Percentiles rank a stretch among this genome's conserved stretches.
Evolutionary conservation across 768 basidiomycete species (phyloP).

Genomic region (Paxillus involutus): DNA sequence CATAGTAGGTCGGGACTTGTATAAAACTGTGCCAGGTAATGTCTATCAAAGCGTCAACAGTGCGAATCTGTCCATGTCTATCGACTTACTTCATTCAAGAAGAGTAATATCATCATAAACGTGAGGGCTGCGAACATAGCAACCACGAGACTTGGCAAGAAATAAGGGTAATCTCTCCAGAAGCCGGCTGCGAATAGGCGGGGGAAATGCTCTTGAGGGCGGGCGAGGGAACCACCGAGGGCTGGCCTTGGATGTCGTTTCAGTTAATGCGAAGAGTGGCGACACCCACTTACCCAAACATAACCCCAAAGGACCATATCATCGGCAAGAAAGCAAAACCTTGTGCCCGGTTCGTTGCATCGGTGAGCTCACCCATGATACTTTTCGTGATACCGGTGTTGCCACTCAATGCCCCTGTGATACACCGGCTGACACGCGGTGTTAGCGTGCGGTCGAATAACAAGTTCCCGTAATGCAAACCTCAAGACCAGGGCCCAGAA

Average conservation of each 20-base stretch:
- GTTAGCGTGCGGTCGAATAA: no score
- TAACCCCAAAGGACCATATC: conserved; percentile 19
- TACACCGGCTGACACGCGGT: conserved; percentile 39
- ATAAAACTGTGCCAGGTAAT: neutral
- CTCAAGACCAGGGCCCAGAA: conserved; percentile 59
- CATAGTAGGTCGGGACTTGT: neutral
- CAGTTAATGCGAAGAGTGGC: neutral
- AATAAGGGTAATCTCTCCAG: conserved; percentile 54
- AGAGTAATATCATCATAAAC: conserved; percentile 41
- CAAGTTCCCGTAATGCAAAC: conserved; percentile 8
- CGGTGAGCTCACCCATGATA: conserved; percentile 61
- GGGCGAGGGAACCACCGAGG: conserved; percentile 58
- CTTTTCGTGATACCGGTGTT: conserved; percentile 69
- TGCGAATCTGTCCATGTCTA: no score
- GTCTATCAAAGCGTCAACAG: neutral
- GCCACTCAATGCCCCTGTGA: conserved; percentile 62
- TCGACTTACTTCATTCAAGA: conserved; percentile 52
- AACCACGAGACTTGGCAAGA: conserved; percentile 63
- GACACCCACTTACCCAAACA: conserved; percentile 30
- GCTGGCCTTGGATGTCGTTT: conserved; percentile 18
- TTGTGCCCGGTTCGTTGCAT: conserved; percentile 28
- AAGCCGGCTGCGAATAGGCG: conserved; percentile 45
- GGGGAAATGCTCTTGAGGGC: conserved; percentile 55
- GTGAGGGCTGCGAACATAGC: conserved; percentile 51
- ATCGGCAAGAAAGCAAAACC: conserved; percentile 19